phyloP scores from a whole-genome alignment of 163 green algal genomes.

The Coccomyxa subellipsoidea region DNA sequence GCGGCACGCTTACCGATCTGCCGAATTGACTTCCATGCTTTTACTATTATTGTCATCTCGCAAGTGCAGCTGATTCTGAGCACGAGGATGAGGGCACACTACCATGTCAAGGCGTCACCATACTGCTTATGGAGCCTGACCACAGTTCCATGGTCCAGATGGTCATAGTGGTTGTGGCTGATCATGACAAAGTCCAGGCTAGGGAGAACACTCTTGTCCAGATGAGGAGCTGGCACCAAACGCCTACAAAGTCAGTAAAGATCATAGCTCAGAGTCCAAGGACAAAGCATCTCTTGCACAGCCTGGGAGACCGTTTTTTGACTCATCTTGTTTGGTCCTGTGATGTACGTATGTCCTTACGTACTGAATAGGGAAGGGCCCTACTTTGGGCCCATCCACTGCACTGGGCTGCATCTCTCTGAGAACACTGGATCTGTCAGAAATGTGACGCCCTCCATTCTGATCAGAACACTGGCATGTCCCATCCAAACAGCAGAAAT shows the following conservation, averaged over 20 bases:
- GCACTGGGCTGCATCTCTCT: conserved; percentile 56
- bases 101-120: conserved; percentile 43
- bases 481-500: conserved; percentile 71
- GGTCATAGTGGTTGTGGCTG: conserved; percentile 85
- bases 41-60: no score
- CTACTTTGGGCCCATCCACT: conserved; percentile 56
- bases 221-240: background rate
- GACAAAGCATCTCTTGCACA: no score
- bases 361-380: no score
- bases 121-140: conserved; percentile 47
- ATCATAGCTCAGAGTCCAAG: no score
- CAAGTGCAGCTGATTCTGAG: no score
- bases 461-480: conserved; percentile 68
- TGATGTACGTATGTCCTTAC: no score
- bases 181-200: conserved; percentile 65
- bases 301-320: no score
- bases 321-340: no score
- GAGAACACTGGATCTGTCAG: conserved; percentile 77
- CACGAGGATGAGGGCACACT: background rate
- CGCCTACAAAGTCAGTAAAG: background rate
- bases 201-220: background rate
- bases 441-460: conserved; percentile 65
- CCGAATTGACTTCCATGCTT: no score
- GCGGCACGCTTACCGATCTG: no score
- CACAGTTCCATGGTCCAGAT: conserved; percentile 62